phyloP scores from a whole-genome alignment of 148 eudicot genomes.

The Bassia scoparia region DNA sequence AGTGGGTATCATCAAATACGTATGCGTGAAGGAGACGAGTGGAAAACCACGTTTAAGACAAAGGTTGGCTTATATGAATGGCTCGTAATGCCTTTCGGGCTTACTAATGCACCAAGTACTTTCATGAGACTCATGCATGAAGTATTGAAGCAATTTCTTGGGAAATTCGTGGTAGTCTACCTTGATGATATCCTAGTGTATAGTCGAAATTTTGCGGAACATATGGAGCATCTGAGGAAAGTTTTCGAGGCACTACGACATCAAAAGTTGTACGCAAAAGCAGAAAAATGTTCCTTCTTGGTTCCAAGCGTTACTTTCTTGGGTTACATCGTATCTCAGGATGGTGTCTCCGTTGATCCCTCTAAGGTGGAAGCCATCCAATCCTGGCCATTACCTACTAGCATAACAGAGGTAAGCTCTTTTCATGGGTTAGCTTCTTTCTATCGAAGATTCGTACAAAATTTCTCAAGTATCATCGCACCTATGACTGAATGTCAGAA shows the following conservation, averaged over 20 bases:
- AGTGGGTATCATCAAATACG: conserved; percentile 5
- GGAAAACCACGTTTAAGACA: background rate
- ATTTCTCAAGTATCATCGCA: background rate
- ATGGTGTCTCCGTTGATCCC: background rate
- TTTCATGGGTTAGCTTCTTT: background rate
- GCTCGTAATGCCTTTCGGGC: background rate
- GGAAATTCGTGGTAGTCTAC: background rate
- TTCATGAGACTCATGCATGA: background rate
- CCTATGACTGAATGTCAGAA: background rate
- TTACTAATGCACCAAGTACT: background rate
- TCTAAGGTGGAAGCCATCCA: background rate
- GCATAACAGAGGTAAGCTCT: background rate
- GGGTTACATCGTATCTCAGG: background rate
- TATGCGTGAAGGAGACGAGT: background rate
- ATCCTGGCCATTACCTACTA: background rate
- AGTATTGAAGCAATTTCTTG: background rate
- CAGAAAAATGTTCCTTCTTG: background rate
- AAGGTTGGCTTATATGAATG: too few relatives aligned
- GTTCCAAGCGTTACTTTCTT: too few relatives aligned
- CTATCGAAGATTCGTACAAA: too few relatives aligned
- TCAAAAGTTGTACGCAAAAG: background rate
- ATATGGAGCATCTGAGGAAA: background rate
- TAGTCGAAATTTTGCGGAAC: background rate
- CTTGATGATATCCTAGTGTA: background rate
- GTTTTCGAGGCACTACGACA: background rate